These are phyloP conservation scores for Polytrichum commune DNA, from an alignment of 225 moss, liverwort and hornwort genomes.

Conservation along the genomic window DNA sequence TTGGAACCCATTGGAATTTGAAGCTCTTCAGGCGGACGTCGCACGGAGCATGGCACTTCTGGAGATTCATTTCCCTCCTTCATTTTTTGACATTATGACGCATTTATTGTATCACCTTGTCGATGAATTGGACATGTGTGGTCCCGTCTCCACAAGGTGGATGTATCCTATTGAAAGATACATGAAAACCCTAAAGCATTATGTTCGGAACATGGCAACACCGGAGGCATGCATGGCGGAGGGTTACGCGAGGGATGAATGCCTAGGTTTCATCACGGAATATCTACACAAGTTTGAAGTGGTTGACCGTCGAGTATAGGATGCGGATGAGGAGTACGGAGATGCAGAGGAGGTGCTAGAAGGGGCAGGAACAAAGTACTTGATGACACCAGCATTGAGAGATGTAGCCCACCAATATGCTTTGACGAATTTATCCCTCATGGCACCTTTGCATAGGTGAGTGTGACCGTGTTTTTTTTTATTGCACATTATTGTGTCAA, in stretches of 20 bases:
- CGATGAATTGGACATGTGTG: background rate
- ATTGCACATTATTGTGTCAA: no score
- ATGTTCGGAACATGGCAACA: background rate
- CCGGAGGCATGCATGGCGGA: constrained; percentile 3
- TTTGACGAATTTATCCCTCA: background rate
- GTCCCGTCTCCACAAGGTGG: background rate
- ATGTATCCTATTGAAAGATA: background rate
- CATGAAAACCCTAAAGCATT: background rate
- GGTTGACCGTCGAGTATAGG: background rate
- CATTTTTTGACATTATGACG: background rate
- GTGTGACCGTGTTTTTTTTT: no score
- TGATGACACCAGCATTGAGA: background rate
- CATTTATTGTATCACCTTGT: background rate
- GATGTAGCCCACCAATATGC: background rate
- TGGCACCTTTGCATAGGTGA: background rate
- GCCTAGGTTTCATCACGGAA: background rate
- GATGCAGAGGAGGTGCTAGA: background rate
- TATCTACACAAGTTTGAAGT: background rate
- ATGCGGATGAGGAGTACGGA: no score
- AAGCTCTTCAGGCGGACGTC: background rate
- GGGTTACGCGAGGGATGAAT: background rate
- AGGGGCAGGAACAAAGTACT: background rate
- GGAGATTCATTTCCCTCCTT: background rate
- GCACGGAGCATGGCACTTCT: background rate
- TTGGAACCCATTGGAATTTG: background rate